Base-by-base conservation (phyloP, 2,329 filamentous ascomycete species). In the Geoglossum cookeanum region DNA sequence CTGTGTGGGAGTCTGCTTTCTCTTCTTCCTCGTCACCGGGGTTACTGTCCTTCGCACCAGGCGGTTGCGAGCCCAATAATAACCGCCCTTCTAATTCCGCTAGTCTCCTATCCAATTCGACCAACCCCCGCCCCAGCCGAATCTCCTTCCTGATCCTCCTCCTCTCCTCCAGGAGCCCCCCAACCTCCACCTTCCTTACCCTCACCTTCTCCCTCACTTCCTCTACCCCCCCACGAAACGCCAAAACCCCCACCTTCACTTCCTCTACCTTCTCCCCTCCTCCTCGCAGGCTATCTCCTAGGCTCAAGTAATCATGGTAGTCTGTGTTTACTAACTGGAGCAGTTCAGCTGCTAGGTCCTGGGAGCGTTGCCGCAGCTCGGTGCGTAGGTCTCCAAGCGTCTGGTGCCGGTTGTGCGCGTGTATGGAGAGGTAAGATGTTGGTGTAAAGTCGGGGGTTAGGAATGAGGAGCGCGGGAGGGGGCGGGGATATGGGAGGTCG, bases 301-400 rank as follows among this genome's bases (percentile, higher is more conserved):
- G 72, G 0, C 83, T 83, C 3, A 98, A 71, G 64, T 98, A 98
- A 58, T 91, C 85, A 53, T 88, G 84, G 68, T 98, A 97, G 70
- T 98, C 94, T 55, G 84, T 79, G 67, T 98, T 98, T 62, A 98
- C 92, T 6, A 98, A 79, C 71, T 96, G 91, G 17, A 98, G 76
- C 2, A 98, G 77, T 71, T 98, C 92, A 61, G 84, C 80, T 65
- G 83, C 86, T 60, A 98, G 83, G 22, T 84, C 78, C 63, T 86
- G 80, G 63, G 83, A 87, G 56, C 94, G 78, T 59, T 89, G 80
- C 49, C 90, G 83, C 15, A 98, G 76, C 65, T 98, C 94, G 4
- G 83, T 73, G 39, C 91, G 87, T 35, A 98, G 75, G 68, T 98
- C 92, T 67, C 95, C 90, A 53, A 98, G 85, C 0, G 91, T 96